Percentiles rank a stretch among this genome's conserved stretches.
phyloP scores from a whole-genome alignment of 495 filamentous ascomycete genomes.

The Penicillium soppii region DNA sequence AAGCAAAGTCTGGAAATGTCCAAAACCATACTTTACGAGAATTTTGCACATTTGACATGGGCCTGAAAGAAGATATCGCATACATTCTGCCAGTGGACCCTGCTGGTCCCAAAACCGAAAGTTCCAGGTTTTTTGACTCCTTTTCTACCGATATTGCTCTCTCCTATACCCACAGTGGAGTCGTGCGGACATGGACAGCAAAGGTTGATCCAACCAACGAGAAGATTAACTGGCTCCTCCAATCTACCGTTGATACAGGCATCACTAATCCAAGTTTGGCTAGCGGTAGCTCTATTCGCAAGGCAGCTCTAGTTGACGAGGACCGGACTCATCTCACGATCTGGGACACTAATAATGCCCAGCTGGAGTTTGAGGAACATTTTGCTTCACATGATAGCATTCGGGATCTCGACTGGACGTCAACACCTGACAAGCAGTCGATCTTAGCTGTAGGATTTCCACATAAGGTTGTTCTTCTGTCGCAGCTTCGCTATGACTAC shows the following conservation, averaged over 20 bases:
- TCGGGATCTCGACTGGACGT: slow-evolving; percentile 90
- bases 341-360: slow-evolving; percentile 82
- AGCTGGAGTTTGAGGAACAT: slow-evolving; percentile 76
- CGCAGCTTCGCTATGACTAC: slow-evolving; percentile 93
- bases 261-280: slow-evolving; percentile 71
- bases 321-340: slow-evolving; percentile 78
- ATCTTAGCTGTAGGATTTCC: slow-evolving; percentile 90
- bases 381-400: slow-evolving; percentile 75
- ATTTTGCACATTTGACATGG: slow-evolving; percentile 71
- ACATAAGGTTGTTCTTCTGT: slow-evolving; percentile 78
- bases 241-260: slow-evolving; percentile 79
- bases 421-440: slow-evolving; percentile 86
- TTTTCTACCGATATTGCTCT: slow-evolving; percentile 88
- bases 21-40: slow-evolving; percentile 51
- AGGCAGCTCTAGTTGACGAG: slow-evolving; percentile 78
- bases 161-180: slow-evolving; percentile 75
- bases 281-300: slow-evolving; percentile 83
- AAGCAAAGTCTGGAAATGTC: slow-evolving; percentile 20
- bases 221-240: slow-evolving; percentile 78
- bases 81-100: slow-evolving; percentile 91
- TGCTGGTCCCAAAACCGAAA: slow-evolving; percentile 67
- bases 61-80: slow-evolving; percentile 68
- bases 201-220: slow-evolving; percentile 57
- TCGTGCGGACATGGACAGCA: slow-evolving; percentile 84
- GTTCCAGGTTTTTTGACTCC: slow-evolving; percentile 81